Percentiles rank a stretch among this genome's conserved stretches.
phyloP scores from a whole-genome alignment of 2,329 filamentous ascomycete genomes.

The Phyllosticta paracitricarpa region DNA sequence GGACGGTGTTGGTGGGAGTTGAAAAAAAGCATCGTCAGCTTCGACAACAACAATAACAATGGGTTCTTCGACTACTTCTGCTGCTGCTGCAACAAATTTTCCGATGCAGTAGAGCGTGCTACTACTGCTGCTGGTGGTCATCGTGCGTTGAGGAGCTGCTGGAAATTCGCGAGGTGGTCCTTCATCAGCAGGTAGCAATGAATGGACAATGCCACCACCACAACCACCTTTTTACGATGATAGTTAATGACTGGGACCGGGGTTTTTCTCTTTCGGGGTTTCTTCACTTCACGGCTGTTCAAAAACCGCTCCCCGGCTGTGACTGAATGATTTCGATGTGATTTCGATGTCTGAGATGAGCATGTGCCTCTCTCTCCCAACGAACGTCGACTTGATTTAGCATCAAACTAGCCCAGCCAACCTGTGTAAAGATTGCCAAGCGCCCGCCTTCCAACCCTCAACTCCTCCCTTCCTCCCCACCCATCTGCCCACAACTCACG shows the following conservation, averaged over 20 bases:
- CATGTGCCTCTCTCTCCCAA: no score
- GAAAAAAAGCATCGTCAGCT: slow-evolving; percentile 7
- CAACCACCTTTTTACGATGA: background rate
- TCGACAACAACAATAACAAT: slow-evolving; percentile 1
- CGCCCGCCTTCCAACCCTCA: no score
- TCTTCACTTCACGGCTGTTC: background rate
- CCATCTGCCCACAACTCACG: no score
- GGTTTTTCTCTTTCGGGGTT: background rate
- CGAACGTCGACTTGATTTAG: no score
- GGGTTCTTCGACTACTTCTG: slow-evolving; percentile 1
- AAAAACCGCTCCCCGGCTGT: background rate
- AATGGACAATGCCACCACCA: slow-evolving; percentile 9
- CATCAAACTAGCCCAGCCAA: no score
- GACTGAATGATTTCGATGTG: background rate
- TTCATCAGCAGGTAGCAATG: slow-evolving; percentile 11
- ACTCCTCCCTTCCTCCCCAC: no score
- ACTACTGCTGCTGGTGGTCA: no score
- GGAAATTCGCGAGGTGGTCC: background rate
- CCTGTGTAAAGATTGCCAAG: no score
- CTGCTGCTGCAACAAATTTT: background rate
- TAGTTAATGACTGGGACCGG: slow-evolving; percentile 5
- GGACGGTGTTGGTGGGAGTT: slow-evolving; percentile 5
- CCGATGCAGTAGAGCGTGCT: no score
- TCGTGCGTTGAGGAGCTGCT: background rate
- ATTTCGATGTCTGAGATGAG: no score